Evolutionary conservation across 371 early-diverging fungal species (phyloP), one percentile per base, ranked within the genome.

Genomic region (Apophysomyces sp.): DNA sequence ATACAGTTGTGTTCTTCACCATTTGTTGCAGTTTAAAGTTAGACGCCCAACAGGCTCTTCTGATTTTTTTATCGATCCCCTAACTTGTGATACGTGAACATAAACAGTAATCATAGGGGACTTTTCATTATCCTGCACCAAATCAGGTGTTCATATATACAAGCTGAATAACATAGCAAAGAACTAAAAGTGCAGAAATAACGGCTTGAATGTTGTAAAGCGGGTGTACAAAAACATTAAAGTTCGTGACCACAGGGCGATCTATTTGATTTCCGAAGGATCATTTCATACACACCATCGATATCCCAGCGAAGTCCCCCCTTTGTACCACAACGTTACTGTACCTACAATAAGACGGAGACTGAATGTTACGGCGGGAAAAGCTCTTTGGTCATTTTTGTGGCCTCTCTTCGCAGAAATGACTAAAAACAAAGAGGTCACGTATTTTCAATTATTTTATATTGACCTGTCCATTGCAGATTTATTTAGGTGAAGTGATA

Each of bases 191-290:
- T 34, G 34, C 11, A 21, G 24, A 21, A 21, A 9, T 3, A 21
- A 21, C 24, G 9, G 21, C 26, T 44, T 3, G 18, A 7, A 16
- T 9, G 4, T 21, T 16, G 16, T 21, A 3, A 44, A 44, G 21
- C 18, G 49, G 49, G 49, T 18, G 8, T 21, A 44, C 21, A 44
- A 37, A 18, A 44, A 5, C 21, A 44, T 44, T 44, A 44, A 44
- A 11, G 49, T 44, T 44, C 49, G 21, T 21, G 21, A 21, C 49
- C 49, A 44, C 49, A 21, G 49, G 49, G 1, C 49, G 49, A 44
- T 44, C 49, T 44, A 21, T 44, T 44, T 44, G 49, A 44, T 44
- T 44, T 44, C 49, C 49, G 49, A 44, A 44, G 49, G 27, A 44
- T 16, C 9, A 24, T 53, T 30, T 11, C 28, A 51, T n/a, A 37